Percentiles rank a stretch among this genome's conserved stretches.
These are phyloP conservation scores for Ophioceras dolichostomum DNA, from an alignment of 2,329 filamentous ascomycete genomes.

Conservation along the genomic window DNA sequence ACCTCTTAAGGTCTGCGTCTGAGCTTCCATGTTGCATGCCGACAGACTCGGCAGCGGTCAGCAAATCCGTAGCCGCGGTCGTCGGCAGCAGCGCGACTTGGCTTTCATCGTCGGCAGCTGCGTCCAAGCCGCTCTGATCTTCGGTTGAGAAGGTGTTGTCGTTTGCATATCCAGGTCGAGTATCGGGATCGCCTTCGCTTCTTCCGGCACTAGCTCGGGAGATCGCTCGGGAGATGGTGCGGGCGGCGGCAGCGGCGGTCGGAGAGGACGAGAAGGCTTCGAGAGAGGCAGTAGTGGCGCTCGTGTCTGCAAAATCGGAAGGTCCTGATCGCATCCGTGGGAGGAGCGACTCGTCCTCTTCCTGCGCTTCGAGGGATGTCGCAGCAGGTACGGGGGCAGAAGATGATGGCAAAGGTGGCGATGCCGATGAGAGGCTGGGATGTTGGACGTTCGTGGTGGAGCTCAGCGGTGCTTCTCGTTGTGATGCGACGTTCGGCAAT, in stretches of 20 bases:
- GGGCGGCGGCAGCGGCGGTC: constrained; percentile 39
- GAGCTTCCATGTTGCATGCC: constrained; percentile 15
- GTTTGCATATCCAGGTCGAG: constrained; percentile 1
- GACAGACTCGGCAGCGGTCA: neutral
- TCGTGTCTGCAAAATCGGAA: constrained; percentile 1
- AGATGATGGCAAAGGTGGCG: too few relatives aligned
- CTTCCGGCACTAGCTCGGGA: constrained; percentile 26
- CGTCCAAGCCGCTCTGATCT: neutral
- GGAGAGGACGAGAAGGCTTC: constrained; percentile 45
- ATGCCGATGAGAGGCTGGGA: too few relatives aligned
- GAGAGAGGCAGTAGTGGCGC: constrained; percentile 31
- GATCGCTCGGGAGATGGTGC: constrained; percentile 38
- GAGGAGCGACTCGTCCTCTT: neutral
- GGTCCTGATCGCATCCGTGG: too few relatives aligned
- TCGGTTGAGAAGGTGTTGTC: neutral
- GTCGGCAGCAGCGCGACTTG: too few relatives aligned
- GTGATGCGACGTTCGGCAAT: too few relatives aligned
- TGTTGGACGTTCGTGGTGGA: too few relatives aligned
- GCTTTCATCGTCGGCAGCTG: too few relatives aligned
- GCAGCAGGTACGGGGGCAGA: too few relatives aligned
- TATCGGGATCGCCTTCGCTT: constrained; percentile 5
- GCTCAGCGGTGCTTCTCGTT: neutral
- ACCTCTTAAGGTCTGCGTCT: constrained; percentile 13
- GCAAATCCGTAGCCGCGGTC: too few relatives aligned
- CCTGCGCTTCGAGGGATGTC: neutral